Evolutionary conservation across 345 rosid species (phyloP), one percentile per base, ranked within the genome.

Genomic region (Lepidium africanum): DNA sequence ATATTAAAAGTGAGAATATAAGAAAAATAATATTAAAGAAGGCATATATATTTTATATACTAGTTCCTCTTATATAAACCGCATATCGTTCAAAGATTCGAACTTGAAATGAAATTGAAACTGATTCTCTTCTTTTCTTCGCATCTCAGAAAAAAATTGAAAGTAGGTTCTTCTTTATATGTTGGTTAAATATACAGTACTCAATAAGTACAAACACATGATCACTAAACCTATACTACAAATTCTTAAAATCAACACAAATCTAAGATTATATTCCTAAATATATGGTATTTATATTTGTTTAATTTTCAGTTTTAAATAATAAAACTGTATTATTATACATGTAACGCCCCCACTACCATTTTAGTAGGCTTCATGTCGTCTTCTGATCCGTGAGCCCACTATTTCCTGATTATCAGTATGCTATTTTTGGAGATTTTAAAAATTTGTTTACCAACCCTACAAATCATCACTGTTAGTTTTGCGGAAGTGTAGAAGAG

Each of bases 81-180:
- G 73, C 77, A 74, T 67, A 63, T 74, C 64, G 46, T 74, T 74
- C 78, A 74, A 74, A 61, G 73, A 74, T 74, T 60, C 77, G 19
- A 52, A 46, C 66, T 57, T 46, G 48, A 59, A 43, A 63, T 60
- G 73, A 67, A n/a, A 37, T 13, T 74, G 41, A 54, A 23, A 51
- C 71, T 59, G 50, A 67, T 60, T 60, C 69, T 60, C 59, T 52
- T 45, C 58, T 60, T 25, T 48, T 36, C 42, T n/a, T 49, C 6
- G 37, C 53, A 56, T 57, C 52, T 46, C 43, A 48, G 32, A 27
- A 5, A 40, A 17, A 71, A 16, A 62, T 35, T 9, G 12, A 65
- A 51, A 40, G 10, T 19, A 5, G 57, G 12, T 71, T 71, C 69
- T 53, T 32, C 63, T 12, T n/a, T n/a, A n/a, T n/a, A 27, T 19